A percentile compares a stretch with the other conserved stretches of the same genome.
Conservation (phyloP, 2,329 filamentous ascomycete species). For the Phaeosphaeria sp. region DNA sequence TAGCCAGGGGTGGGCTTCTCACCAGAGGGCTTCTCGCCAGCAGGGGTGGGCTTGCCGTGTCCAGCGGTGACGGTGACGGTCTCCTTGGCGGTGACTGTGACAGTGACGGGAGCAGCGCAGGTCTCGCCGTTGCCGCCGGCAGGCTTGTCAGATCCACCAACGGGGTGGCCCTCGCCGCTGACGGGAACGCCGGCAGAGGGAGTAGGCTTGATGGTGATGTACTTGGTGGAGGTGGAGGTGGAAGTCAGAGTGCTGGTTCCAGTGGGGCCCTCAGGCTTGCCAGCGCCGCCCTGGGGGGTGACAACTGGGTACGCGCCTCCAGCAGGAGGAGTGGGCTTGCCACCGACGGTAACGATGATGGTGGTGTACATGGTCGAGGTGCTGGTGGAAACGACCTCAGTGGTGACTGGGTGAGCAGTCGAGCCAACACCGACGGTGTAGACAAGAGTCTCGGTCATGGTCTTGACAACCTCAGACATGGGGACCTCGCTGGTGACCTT, state of each 20-base stretch:
- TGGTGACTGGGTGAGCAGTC: constrained; percentile 55
- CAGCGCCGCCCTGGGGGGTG: constrained; percentile 12
- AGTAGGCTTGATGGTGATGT: constrained; percentile 43
- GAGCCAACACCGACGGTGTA: constrained; percentile 51
- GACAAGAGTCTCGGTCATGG: constrained; percentile 51
- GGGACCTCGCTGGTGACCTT: constrained; percentile 24
- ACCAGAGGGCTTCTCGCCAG: constrained; percentile 5
- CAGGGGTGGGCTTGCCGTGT: constrained; percentile 14
- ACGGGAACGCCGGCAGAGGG: constrained; percentile 21
- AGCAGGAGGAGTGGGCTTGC: constrained; percentile 19
- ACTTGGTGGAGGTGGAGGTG: constrained; percentile 45
- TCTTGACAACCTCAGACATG: constrained; percentile 37
- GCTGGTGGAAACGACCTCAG: constrained; percentile 37
- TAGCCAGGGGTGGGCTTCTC: neutral
- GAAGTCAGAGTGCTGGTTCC: constrained; percentile 37
- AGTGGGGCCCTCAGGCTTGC: constrained; percentile 16
- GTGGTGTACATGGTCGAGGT: constrained; percentile 45
- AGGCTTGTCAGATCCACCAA: constrained; percentile 17
- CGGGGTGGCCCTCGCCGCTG: constrained; percentile 20
- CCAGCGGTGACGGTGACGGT: constrained; percentile 46
- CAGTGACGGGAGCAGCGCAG: constrained; percentile 43
- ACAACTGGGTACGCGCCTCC: constrained; percentile 8
- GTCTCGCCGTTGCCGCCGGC: constrained; percentile 21
- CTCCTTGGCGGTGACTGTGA: constrained; percentile 47
- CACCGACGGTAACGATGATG: constrained; percentile 33